Base-by-base conservation (phyloP, 768 basidiomycete genomes). In the Panellus pusillus region DNA sequence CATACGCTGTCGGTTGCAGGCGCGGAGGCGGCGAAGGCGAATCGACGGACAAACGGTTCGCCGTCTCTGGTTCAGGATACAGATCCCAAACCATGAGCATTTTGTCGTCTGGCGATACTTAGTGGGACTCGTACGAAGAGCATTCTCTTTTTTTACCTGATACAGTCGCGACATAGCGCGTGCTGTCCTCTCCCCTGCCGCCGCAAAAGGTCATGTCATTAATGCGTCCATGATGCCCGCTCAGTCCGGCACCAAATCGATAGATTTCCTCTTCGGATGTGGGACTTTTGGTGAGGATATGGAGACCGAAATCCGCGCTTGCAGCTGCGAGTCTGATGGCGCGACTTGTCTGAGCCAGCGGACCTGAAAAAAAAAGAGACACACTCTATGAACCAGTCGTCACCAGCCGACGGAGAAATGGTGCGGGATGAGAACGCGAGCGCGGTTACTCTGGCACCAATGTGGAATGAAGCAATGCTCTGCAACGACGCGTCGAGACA, bases 21-120 rank as follows among this genome's bases (percentile, higher is more conserved):
- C 86, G 75, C 32, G 76, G 52, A 19, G 70, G 64, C 7, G 68
- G 63, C 5, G 64, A 64, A 14, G 71, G 68, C 14, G 73, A 66
- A 41, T 62, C 61, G 19, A 66, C 56, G 40, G 74, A 61, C 53
- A 70, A 67, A 13, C 61, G 58, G 18, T 60, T 63, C 12, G 82
- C 76, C 32, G 74, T 72, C 49, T 79, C 70, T 42, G 77, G 50
- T 32, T 73, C 65, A 0, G 90, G 89, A 61, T 79, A 73, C n/a
- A 93, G 77, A 68, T 92, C 89, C 91, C 91, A 92, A 7, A 92
- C 82, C 82, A 91, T 87, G 36, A 91, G 78, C 79, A 87, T 86
- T 65, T 83, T 88, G 70, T 92, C 91, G 61, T 91, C 89, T 89
- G 57, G 49, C 19, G 24, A 20, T 39, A 28, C 52, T 51, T 29